Base-by-base conservation (phyloP, 2,329 filamentous ascomycete species). In the Scorias spongiosa region DNA sequence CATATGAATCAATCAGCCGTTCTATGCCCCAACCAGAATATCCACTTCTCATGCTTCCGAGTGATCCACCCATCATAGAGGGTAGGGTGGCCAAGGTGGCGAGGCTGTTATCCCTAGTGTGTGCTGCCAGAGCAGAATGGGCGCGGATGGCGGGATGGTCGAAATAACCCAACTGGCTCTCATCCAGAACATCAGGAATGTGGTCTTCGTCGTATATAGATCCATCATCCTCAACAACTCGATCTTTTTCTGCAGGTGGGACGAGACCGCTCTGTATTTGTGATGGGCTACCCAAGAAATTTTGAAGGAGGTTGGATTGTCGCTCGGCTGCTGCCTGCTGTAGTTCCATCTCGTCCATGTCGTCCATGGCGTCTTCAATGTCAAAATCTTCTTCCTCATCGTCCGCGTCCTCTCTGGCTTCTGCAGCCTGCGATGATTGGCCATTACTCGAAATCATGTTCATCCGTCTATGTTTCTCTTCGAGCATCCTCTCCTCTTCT, bases 401-500 rank as follows among this genome's bases (percentile, higher is more conserved):
- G 38, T 50, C 54, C 10, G 56, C 57, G 12, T 52, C 53, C 11
- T 51, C 51, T 48, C 9, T 26, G 41, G 1, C 45, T 43, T 40
- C 44, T 40, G 8, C 48, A 34, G 14, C 14, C 7, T 40, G 38
- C 38, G 20, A 12, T 15, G 32, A 36, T 15, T 43, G 41, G 11
- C 37, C 37, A n/a, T 32, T 37, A 4, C 32, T 12, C 32, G 36
- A 28, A 6, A 20, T 40, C 14, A 39, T 49, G 9, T 39, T 43
- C 18, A 56, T 48, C 20, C 50, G 51, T 9, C 57, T 51, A 39
- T 86, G 81, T 40, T 78, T 74, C 52, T 85, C 84, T 58, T 86
- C 84, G 36, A 87, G 65, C 32, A 81, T 59, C 59, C 78, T 81
- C 59, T 81, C 77, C 54, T 81, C 75, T 0, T 68, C 66, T 4